Base-by-base conservation (phyloP, 805 yeast genomes). In the Candida takata region DNA sequence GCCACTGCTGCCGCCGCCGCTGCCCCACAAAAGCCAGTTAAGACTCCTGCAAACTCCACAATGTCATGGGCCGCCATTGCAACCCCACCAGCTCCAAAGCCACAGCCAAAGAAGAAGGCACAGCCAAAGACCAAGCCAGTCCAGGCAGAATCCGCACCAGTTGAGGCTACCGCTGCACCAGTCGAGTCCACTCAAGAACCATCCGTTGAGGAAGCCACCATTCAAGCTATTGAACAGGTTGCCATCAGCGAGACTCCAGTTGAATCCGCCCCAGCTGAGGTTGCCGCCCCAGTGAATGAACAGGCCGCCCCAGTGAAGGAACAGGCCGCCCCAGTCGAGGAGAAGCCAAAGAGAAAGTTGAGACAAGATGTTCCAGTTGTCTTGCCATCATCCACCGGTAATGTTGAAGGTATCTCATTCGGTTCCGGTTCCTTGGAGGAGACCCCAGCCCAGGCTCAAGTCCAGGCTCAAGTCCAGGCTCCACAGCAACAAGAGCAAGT, bases 1-100 rank as follows among this genome's bases (percentile, higher is more conserved):
- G 16, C 28, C 9, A 14, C 17, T 16, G 28, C 27, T 16, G 38
- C 43, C n/a, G n/a, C n/a, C n/a, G n/a, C n/a, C n/a, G n/a, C n/a
- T n/a, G n/a, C n/a, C n/a, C n/a, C n/a, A 20, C 39, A 44, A 29
- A 47, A 44, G 29, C 37, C 48, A 31, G 43, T 35, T 15, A 38
- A 40, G 13, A 45, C 47, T 6, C 55, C 60, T 29, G 51, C 59
- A 13, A 41, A 55, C 5, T 44, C 57, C 8, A 43, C 51, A 31
- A 64, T 67, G 51, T 67, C 85, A 5, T 79, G 86, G 84, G 85
- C 86, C 21, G 73, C 87, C 13, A 74, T 80, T 48, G 79, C 79
- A 35, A 61, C 74, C 37, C 79, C 85, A 48, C 60, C 55, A 42
- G 48, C 47, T 37, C 49, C 54, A 38, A 45, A 47, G 35, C 45